Percentiles rank a stretch among this genome's conserved stretches.
Evolutionary conservation across 2,329 filamentous ascomycete genomes (phyloP).

Genomic region (Corinectria fuckeliana): DNA sequence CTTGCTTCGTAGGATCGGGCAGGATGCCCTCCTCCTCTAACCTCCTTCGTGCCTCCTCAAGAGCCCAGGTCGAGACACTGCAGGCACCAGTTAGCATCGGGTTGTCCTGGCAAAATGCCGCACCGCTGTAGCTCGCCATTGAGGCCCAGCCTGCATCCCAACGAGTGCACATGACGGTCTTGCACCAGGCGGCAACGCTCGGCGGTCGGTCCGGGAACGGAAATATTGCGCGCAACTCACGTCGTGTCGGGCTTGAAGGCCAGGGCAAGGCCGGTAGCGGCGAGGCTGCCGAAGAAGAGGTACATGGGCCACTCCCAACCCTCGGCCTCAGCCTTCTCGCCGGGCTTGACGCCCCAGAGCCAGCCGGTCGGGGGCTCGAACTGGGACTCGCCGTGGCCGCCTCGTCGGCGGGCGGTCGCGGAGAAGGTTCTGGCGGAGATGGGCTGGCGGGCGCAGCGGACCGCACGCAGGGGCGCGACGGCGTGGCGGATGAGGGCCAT

Average conservation of each 20-base stretch:
- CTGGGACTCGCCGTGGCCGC: constrained; percentile 66
- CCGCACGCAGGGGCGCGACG: constrained; percentile 46
- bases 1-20: constrained; percentile 71
- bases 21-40: constrained; percentile 96
- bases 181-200: background rate
- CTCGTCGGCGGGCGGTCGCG: constrained; percentile 50
- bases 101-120: constrained; percentile 33
- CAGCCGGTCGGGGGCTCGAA: constrained; percentile 92
- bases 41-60: constrained; percentile 93
- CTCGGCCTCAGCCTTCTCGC: constrained; percentile 94
- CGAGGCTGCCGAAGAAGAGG: constrained; percentile 81
- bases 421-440: constrained; percentile 50
- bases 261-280: constrained; percentile 78
- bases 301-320: constrained; percentile 92
- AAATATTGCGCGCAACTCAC: constrained; percentile 64
- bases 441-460: constrained; percentile 47
- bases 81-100: constrained; percentile 37
- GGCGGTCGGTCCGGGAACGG: constrained; percentile 9
- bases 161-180: background rate
- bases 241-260: constrained; percentile 98
- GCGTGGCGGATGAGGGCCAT: constrained; percentile 48
- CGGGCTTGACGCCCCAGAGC: constrained; percentile 93
- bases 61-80: constrained; percentile 99
- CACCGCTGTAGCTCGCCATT: constrained; percentile 21
- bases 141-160: background rate